Percentiles rank a stretch among this genome's conserved stretches.
These are phyloP conservation scores for Alternaria burnsii DNA, from an alignment of 2,329 filamentous ascomycete species.

Conservation along the genomic window DNA sequence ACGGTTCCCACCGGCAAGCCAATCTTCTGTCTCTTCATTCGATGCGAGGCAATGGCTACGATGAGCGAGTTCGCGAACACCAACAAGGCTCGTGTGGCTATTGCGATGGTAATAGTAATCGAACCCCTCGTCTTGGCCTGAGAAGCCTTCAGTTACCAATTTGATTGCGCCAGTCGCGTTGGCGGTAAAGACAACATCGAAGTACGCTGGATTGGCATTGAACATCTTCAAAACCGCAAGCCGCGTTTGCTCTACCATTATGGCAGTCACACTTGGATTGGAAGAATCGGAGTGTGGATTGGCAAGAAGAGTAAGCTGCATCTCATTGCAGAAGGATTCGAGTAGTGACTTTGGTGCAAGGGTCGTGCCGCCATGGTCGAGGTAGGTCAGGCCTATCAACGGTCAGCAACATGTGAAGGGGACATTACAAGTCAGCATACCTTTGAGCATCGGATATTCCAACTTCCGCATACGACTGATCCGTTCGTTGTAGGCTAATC, in stretches of 20 bases:
- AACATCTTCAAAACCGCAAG: conserved; percentile 71
- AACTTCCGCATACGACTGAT: conserved; percentile 23
- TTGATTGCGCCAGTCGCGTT: conserved; percentile 93
- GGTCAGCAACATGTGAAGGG: conserved; percentile 1
- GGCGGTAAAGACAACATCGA: conserved; percentile 89
- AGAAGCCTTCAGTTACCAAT: conserved; percentile 78
- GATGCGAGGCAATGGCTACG: conserved; percentile 70
- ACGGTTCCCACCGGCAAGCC: conserved; percentile 59
- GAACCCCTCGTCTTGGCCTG: conserved; percentile 71
- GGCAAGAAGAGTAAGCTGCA: conserved; percentile 68
- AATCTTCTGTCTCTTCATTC: conserved; percentile 70
- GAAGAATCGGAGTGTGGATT: conserved; percentile 73
- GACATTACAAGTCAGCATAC: conserved; percentile 7
- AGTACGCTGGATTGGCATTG: conserved; percentile 78
- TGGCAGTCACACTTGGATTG: conserved; percentile 64
- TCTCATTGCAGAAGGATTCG: conserved; percentile 63
- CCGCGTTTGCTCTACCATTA: conserved; percentile 62
- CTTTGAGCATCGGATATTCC: conserved; percentile 41
- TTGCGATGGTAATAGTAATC: conserved; percentile 83
- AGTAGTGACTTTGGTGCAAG: conserved; percentile 63
- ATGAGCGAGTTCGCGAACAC: conserved; percentile 73
- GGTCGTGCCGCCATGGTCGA: conserved; percentile 65
- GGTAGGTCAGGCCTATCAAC: conserved; percentile 19
- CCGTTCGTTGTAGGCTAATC: conserved; percentile 21
- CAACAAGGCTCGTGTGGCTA: conserved; percentile 86